Base-by-base conservation (phyloP, 257 asterid species). In the Primulina eburnea region DNA sequence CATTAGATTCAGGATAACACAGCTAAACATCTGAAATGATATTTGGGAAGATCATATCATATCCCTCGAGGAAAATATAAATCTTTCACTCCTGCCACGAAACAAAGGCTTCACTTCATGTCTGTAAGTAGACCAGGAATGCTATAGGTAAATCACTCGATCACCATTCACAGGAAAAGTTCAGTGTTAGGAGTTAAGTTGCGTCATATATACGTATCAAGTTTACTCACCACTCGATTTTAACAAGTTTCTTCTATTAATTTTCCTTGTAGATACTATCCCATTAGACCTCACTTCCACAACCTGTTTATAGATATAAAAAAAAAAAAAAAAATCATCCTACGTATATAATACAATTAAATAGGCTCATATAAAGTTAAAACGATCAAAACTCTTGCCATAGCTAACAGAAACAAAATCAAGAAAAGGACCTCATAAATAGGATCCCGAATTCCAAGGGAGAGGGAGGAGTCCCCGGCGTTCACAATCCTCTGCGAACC, bases 401-500 rank as follows among this genome's bases (percentile, higher is more conserved):
- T 3, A 14, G n/a, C 6, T 32, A 38, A 5, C 50, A 38, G 50
- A 9, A 38, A 38, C 14, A 38, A 38, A 28, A 29, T 62, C 37
- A 47, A 38, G 24, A 73, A 35, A 32, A 24, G 1, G 30, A 94
- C 99, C 99, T 89, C 97, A 68, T 94, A 89, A 32, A 89, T 92
- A 71, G 97, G 93, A 76, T 94, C 97, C 4, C 97, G 97, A 64
- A 91, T 82, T 43, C 99, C 99, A 11, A 91, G 96, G 17, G 88
- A 82, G 60, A 89, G 73, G 10, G 97, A 79, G 77, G 26, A 24
- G 26, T 92, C 97, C 14, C 89, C 88, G 8, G 86, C 11, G 67
- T 79, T 38, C 40, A 70, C 67, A 68, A 35, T 75, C 86, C 78
- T 84, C 73, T 67, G 82, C 34, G 93, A 77, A 73, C 30, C 85